phyloP scores from a whole-genome alignment of 176 grass and related monocot genomes.

The Leersia perrieri region DNA sequence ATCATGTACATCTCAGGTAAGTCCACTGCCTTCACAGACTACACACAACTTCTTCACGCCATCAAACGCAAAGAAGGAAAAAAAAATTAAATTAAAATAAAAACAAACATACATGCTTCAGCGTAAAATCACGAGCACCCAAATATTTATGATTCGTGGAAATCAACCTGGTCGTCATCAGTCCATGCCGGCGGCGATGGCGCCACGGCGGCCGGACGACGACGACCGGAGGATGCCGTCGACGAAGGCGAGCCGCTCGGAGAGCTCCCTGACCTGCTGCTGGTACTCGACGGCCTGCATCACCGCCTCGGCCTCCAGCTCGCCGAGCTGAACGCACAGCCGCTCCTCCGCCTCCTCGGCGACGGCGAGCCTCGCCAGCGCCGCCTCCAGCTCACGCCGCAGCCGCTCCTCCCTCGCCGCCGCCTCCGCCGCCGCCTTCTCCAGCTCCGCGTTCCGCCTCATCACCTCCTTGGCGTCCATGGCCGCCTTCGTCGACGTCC shows the following conservation, averaged over 20 bases:
- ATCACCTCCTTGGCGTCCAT: slow-evolving; percentile 44
- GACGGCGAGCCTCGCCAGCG: slow-evolving; percentile 43
- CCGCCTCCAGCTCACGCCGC: slow-evolving; percentile 58
- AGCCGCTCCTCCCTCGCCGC: slow-evolving; percentile 54
- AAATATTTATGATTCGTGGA: too few relatives aligned
- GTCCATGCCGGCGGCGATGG: slow-evolving; percentile 1
- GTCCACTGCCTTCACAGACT: neutral
- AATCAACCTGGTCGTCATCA: too few relatives aligned
- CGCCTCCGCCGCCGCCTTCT: slow-evolving; percentile 47
- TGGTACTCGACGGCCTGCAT: slow-evolving; percentile 49
- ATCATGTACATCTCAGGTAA: neutral
- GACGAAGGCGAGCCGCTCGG: slow-evolving; percentile 52
- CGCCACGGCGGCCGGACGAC: slow-evolving; percentile 6
- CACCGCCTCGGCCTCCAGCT: slow-evolving; percentile 72
- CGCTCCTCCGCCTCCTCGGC: slow-evolving; percentile 80
- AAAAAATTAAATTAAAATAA: too few relatives aligned
- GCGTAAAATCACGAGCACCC: too few relatives aligned
- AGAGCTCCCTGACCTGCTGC: slow-evolving; percentile 56
- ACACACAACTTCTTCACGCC: neutral
- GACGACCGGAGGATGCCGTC: slow-evolving; percentile 37
- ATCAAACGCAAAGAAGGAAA: too few relatives aligned
- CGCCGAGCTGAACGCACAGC: slow-evolving; percentile 70
- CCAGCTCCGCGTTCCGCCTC: slow-evolving; percentile 62
- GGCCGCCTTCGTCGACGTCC: neutral
- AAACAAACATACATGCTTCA: too few relatives aligned